Conservation (phyloP, 2,329 filamentous ascomycete species). For the Aspergillus sp. region DNA sequence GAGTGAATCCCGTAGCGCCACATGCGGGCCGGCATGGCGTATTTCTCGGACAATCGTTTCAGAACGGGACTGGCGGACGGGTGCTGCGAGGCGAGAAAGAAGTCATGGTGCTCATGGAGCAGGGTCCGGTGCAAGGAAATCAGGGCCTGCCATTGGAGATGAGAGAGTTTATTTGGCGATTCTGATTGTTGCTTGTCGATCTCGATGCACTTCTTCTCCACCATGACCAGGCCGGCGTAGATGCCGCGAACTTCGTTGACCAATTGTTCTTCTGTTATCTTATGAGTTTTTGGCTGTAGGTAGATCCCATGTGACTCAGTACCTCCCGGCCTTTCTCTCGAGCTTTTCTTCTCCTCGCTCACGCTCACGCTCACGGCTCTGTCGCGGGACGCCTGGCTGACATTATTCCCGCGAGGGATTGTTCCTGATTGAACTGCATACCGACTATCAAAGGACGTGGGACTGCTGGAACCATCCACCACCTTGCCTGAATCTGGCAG, state of each 20-base stretch:
- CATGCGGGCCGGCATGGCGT: conserved; percentile 87
- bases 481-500: too few relatives aligned
- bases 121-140: conserved; percentile 74
- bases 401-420: too few relatives aligned
- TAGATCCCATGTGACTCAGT: conserved; percentile 31
- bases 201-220: conserved; percentile 80
- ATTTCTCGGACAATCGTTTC: conserved; percentile 63
- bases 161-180: conserved; percentile 45
- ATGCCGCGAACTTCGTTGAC: conserved; percentile 58
- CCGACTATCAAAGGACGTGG: too few relatives aligned
- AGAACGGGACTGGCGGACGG: conserved; percentile 65
- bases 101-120: conserved; percentile 75
- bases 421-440: too few relatives aligned
- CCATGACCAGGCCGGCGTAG: conserved; percentile 74
- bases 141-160: conserved; percentile 74
- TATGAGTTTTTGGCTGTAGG: conserved; percentile 49
- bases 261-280: conserved; percentile 69
- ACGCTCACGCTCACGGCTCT: too few relatives aligned
- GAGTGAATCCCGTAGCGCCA: conserved; percentile 89
- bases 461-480: too few relatives aligned
- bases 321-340: conserved; percentile 14
- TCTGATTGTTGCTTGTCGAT: conserved; percentile 59
- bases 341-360: not conserved
- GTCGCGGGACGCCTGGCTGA: too few relatives aligned
- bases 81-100: conserved; percentile 80